Conservation (phyloP, 371 early-diverging fungal species). For the Rhizopus delemar region DNA sequence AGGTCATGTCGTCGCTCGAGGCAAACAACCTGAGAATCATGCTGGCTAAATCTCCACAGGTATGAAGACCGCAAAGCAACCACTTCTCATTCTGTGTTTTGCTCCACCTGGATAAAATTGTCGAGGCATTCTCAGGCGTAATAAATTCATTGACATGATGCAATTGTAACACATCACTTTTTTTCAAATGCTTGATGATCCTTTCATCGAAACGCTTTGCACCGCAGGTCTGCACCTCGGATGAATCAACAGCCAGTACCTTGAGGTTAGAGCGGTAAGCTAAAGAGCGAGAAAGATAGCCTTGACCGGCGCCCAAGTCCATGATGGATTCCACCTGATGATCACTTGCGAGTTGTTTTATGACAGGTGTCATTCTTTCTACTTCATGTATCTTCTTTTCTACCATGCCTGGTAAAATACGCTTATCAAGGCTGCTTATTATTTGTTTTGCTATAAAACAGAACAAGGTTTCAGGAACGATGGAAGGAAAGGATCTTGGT, state of each 20-base stretch:
- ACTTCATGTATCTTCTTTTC: slow-evolving; percentile 76
- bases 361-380: slow-evolving; percentile 60
- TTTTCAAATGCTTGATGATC: slow-evolving; percentile 37
- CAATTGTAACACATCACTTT: slow-evolving; percentile 28
- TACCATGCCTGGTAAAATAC: slow-evolving; percentile 65
- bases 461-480: not conserved
- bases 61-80: slow-evolving; percentile 82
- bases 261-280: slow-evolving; percentile 69
- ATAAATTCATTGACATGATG: slow-evolving; percentile 62
- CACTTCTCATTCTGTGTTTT: slow-evolving; percentile 40
- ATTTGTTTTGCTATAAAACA: slow-evolving; percentile 10
- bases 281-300: slow-evolving; percentile 76
- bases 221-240: slow-evolving; percentile 78
- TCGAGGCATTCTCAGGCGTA: slow-evolving; percentile 54
- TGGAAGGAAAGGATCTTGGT: not conserved
- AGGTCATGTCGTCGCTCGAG: slow-evolving; percentile 57
- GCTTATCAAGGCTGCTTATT: slow-evolving; percentile 22
- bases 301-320: slow-evolving; percentile 76
- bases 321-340: slow-evolving; percentile 49
- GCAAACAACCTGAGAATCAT: slow-evolving; percentile 71
- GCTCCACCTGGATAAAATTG: slow-evolving; percentile 44
- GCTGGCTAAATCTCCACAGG: slow-evolving; percentile 82
- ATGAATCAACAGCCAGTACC: slow-evolving; percentile 81
- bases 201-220: slow-evolving; percentile 68
- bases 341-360: slow-evolving; percentile 50